These are phyloP conservation scores for Tolypocladium endophyticum DNA, from an alignment of 2,329 filamentous ascomycete species.

Conservation along the genomic window DNA sequence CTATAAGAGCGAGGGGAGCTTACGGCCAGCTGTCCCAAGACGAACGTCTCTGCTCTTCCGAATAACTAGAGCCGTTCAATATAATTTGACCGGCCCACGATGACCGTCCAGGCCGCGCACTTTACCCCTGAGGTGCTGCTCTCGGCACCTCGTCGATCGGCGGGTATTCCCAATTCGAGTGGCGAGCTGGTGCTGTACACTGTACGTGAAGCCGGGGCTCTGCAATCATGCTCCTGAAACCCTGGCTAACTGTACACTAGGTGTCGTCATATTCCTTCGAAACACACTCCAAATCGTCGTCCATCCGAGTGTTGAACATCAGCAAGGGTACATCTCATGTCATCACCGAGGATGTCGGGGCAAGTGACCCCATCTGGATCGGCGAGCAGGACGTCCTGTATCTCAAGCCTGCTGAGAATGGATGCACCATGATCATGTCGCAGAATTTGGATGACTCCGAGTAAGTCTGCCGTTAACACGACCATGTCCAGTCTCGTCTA, in stretches of 20 bases:
- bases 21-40: not conserved
- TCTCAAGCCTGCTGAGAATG: constrained; percentile 40
- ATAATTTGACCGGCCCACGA: constrained; percentile 19
- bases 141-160: constrained; percentile 61
- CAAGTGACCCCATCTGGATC: constrained; percentile 69
- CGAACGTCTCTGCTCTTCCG: not conserved
- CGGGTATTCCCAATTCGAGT: constrained; percentile 57
- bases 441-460: constrained; percentile 22
- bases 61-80: not conserved
- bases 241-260: constrained; percentile 16
- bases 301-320: constrained; percentile 63
- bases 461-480: constrained; percentile 20
- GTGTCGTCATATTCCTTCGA: constrained; percentile 73
- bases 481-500: not conserved
- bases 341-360: constrained; percentile 53
- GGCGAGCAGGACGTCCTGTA: constrained; percentile 50
- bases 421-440: constrained; percentile 34
- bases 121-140: constrained; percentile 72
- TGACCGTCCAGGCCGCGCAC: constrained; percentile 61
- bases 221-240: no score
- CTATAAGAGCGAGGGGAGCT: not conserved
- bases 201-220: constrained; percentile 22
- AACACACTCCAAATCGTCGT: constrained; percentile 55
- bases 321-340: constrained; percentile 52
- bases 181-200: constrained; percentile 57